Base-by-base conservation (phyloP, 202 grass and related monocot genomes). In the Sporobolus alterniflorus region DNA sequence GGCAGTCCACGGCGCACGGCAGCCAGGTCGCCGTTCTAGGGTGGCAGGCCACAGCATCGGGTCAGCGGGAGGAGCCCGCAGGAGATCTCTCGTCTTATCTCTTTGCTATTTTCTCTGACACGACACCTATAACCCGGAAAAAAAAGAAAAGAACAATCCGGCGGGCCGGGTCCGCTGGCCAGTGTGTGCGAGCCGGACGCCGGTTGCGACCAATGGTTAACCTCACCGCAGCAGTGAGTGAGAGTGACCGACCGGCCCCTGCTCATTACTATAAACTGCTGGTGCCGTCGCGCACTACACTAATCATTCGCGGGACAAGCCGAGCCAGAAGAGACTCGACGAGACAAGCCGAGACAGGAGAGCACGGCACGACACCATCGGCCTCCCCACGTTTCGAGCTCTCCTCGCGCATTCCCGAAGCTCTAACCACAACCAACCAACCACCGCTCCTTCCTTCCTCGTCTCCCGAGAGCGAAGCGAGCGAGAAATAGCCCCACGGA, bases 31-130 rank as follows among this genome's bases (percentile, higher is more conserved):
- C 9, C 28, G 25, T 9, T 5, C 24, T 18, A 7, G 17, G 16
- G 29, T 34, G 13, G 13, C 49, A 56, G 24, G 50, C 18, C 30
- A 22, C 32, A 26, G 0, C 1, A 0, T 9, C 0, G 20, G 11
- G 0, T 30, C 2, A 11, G 32, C 0, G 50, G 8, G n/a, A 70
- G 11, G 20, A 64, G 13, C 1, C 71, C 77, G 72, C 77, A 89
- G 14, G 31, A 1, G 78, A 90, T 86, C 83, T 25, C 8, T 44
- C 57, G 64, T 42, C 77, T 67, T 82, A 90, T 90, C 83, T 22
- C 60, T 33, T 73, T 22, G 40, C 66, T 59, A 28, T 76, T 79
- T 60, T 15, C 83, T 46, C 71, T 65, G 82, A 78, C 88, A 82
- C 66, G 77, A 29, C 59, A 49, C 66, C 64, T 25, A 41, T 41